Base-by-base conservation (phyloP, 2,329 filamentous ascomycete species). In the Bipolaris bicolor region DNA sequence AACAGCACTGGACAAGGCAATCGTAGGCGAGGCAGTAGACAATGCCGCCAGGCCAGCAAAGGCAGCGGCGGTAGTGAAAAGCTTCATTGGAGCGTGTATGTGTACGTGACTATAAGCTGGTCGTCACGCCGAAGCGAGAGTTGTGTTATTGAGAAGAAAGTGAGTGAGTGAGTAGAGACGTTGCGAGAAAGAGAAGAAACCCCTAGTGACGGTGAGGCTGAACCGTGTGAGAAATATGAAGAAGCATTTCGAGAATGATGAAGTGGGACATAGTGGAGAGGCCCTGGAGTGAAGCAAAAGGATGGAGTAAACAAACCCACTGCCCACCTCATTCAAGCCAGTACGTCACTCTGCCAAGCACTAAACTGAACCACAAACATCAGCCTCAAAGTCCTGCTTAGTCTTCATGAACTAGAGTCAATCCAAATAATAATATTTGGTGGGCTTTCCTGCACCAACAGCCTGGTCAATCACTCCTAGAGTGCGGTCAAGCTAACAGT, bases 31-130 rank as follows among this genome's bases (percentile, higher is more conserved):
- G 9, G 44, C 52, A 36, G 20, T 43, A 26, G 29, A 49, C 16
- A 64, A 41, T n/a, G 47, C 44, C 16, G 49, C 37, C 6, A 63
- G 37, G 9, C 51, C 50, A 33, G 41, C 16, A 24, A 62, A 44
- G n/a, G 51, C 51, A 50, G 47, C 5, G 7, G 36, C 16, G 6
- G 3, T n/a, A 36, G 33, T n/a, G 34, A 52, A 16, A 16, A 55
- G 49, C 43, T 58, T 64, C 57, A 62, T 64, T 5, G 41, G 33
- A 52, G 43, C 13, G 24, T 20, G 3, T 3, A 36, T 7, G 7
- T 4, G 26, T 29, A 29, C 9, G 26, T 29, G 26, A 10, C 2
- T 29, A 2, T 10, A 13, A 0, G 5, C 13, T 29, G 7, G 5
- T 10, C 7, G 31, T 37, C 6, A 31, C 29, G 9, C 16, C 5